Conservation (phyloP, 768 basidiomycete species). For the Leccinum fibrillosum region DNA sequence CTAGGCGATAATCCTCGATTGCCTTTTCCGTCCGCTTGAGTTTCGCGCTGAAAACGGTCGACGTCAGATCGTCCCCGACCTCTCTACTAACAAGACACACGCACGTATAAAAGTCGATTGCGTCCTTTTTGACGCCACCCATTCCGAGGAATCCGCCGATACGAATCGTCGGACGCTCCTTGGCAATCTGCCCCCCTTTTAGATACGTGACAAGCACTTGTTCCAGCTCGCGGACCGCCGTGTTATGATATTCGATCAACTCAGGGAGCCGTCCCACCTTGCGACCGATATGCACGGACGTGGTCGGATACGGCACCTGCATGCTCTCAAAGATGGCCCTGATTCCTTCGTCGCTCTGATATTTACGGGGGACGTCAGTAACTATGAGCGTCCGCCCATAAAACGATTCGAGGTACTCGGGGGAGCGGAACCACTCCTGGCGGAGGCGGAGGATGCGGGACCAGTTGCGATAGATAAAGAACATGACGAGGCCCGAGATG, state of each 20-base stretch:
- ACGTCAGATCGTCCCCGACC: slow-evolving; percentile 2
- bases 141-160: slow-evolving; percentile 79
- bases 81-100: slow-evolving; percentile 26
- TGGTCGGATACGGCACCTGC: slow-evolving; percentile 85
- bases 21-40: slow-evolving; percentile 64
- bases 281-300: slow-evolving; percentile 85
- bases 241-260: slow-evolving; percentile 88
- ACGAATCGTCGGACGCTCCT: slow-evolving; percentile 76
- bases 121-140: slow-evolving; percentile 84
- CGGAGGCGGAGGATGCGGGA: slow-evolving; percentile 74
- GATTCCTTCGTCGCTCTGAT: slow-evolving; percentile 84
- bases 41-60: slow-evolving; percentile 33
- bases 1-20: slow-evolving; percentile 67
- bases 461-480: slow-evolving; percentile 74
- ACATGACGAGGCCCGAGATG: slow-evolving; percentile 72
- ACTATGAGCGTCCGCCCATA: slow-evolving; percentile 91
- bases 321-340: slow-evolving; percentile 68
- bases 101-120: slow-evolving; percentile 91
- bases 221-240: slow-evolving; percentile 92
- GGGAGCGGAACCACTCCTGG: slow-evolving; percentile 83
- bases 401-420: slow-evolving; percentile 85
- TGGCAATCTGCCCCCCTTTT: slow-evolving; percentile 74
- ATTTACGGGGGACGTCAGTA: slow-evolving; percentile 72
- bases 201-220: slow-evolving; percentile 85
- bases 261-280: slow-evolving; percentile 86